phyloP scores from a whole-genome alignment of 495 filamentous ascomycete genomes.

The Aspergillus steynii region DNA sequence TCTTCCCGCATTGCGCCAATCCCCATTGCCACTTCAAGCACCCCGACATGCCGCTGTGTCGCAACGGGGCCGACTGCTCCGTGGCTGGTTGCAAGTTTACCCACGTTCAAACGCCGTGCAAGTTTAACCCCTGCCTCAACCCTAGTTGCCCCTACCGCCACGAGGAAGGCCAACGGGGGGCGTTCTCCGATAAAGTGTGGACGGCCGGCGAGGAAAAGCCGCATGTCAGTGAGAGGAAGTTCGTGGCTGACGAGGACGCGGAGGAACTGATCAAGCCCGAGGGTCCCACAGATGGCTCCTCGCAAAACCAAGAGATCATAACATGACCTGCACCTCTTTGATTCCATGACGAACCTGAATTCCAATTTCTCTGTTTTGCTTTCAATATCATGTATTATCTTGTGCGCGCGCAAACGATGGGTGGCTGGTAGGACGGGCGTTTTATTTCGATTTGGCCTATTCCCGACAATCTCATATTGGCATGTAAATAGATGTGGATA shows the following conservation, averaged over 20 bases:
- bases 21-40: slow-evolving; percentile 85
- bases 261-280: slow-evolving; percentile 83
- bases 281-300: slow-evolving; percentile 24
- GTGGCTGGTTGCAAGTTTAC: slow-evolving; percentile 86
- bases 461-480: slow-evolving; percentile 17
- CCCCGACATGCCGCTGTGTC: slow-evolving; percentile 75
- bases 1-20: slow-evolving; percentile 92
- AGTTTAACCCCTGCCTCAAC: slow-evolving; percentile 88
- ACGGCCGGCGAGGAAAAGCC: slow-evolving; percentile 58
- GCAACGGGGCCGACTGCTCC: slow-evolving; percentile 90
- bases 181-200: slow-evolving; percentile 92
- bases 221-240: slow-evolving; percentile 91
- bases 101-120: slow-evolving; percentile 80
- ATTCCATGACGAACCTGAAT: slow-evolving; percentile 1
- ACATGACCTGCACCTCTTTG: slow-evolving; percentile 30
- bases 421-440: slow-evolving; percentile 35
- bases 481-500: slow-evolving; percentile 35
- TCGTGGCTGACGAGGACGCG: slow-evolving; percentile 68
- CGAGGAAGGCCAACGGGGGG: slow-evolving; percentile 77
- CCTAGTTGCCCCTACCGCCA: slow-evolving; percentile 85
- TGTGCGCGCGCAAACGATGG: slow-evolving; percentile 26
- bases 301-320: slow-evolving; percentile 38
- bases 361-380: slow-evolving; percentile 14
- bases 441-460: slow-evolving; percentile 23
- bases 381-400: slow-evolving; percentile 38